Evolutionary conservation across 371 early-diverging fungal genomes (phyloP), one percentile per base, ranked within the genome.

Genomic region (Coemansia sp.): DNA sequence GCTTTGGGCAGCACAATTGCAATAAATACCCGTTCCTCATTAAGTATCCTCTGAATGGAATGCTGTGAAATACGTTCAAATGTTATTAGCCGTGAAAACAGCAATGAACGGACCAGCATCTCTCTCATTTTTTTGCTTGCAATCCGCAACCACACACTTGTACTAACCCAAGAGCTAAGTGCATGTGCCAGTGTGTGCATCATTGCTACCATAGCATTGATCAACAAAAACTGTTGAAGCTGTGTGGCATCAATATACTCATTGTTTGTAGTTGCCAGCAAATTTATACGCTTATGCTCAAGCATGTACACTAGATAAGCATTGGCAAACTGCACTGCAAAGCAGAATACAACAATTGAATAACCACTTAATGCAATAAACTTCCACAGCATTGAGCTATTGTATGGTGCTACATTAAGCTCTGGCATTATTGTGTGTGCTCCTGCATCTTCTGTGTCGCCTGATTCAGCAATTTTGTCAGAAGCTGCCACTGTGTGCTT

Each of bases 61-160:
- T 50, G 60, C 39, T 39, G 52, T 6, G 70, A 52, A 38, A 70
- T 41, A 0, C 68, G 60, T 54, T 70, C 70, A 41, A 55, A 65
- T n/a, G 49, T 40, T 2, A 61, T 20, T 6, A 70, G 61, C 4
- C 40, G 55, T 5, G 55, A 48, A 20, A 16, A 53, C 5, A 70
- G 7, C n/a, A 66, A 13, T 4, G 59, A 35, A 2, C 38, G 14
- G 1, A 56, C 9, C 0, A 70, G 53, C 3, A 3, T 11, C 4
- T 51, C 32, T 11, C 36, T 53, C 61, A 61, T 66, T 16, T 36
- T 52, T 5, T 1, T 14, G 0, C 5, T 5, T 13, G 51, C 52
- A 8, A 26, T 6, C 5, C 34, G n/a, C 1, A 16, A 30, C 70
- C 70, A 70, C 20, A 67, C n/a, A n/a, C 8, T 39, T 8, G 8